Percentiles rank a stretch among this genome's conserved stretches.
Evolutionary conservation across 106 monocot species (phyloP).

Genomic region (Acanthochlamys bracteata): DNA sequence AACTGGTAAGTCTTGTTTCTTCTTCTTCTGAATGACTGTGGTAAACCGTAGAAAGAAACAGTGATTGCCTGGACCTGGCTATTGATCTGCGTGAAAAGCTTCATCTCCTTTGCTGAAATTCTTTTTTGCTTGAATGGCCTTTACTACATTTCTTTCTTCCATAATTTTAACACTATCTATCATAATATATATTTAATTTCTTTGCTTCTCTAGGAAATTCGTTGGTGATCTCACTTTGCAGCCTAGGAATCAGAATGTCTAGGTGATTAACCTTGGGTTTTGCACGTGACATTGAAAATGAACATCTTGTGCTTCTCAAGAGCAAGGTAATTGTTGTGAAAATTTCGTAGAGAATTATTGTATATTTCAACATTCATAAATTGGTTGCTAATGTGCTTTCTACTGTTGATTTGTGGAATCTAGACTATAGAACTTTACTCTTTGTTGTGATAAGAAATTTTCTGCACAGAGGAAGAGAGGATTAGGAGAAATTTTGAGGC

Average conservation of each 20-base stretch:
- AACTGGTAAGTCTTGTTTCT: slow-evolving; percentile 36
- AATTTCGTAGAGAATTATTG: not conserved
- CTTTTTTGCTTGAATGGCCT: no score
- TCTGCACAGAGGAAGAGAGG: no score
- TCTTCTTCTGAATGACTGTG: no score
- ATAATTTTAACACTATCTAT: not conserved
- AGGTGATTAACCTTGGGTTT: slow-evolving; percentile 74
- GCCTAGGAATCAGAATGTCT: slow-evolving; percentile 64
- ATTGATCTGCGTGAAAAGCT: no score
- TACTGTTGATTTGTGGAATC: not conserved
- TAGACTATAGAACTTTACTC: no score
- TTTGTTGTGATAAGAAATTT: no score
- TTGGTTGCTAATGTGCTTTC: not conserved
- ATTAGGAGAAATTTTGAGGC: no score
- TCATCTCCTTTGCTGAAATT: no score
- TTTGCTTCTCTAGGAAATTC: not conserved
- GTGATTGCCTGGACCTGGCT: no score
- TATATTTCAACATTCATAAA: not conserved
- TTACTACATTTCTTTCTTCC: not conserved
- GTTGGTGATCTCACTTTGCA: slow-evolving; percentile 13
- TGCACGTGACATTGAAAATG: slow-evolving; percentile 70
- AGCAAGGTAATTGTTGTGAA: slow-evolving; percentile 32
- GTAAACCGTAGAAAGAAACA: no score
- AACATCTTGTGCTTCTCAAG: slow-evolving; percentile 55
- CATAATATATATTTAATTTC: not conserved